phyloP scores from a whole-genome alignment of 331 rosid genomes.

The Dryas integrifolia region DNA sequence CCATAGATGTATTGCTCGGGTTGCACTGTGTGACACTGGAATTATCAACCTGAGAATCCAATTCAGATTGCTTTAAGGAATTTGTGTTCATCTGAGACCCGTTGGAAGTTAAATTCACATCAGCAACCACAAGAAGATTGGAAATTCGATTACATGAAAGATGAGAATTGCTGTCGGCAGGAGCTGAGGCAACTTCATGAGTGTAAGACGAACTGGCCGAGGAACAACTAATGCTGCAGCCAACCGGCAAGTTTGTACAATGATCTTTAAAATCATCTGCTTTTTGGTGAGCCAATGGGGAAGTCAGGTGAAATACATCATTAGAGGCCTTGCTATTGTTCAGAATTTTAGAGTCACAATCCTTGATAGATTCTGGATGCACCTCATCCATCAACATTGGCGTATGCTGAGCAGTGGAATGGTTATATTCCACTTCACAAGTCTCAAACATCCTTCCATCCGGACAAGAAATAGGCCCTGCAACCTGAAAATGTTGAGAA shows the following conservation, averaged over 20 bases:
- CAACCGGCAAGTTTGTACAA: slow-evolving; percentile 20
- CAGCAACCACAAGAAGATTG: slow-evolving; percentile 18
- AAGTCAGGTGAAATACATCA: slow-evolving; percentile 26
- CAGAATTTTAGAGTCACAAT: slow-evolving; percentile 21
- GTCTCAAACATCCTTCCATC: slow-evolving; percentile 20
- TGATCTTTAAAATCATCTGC: slow-evolving; percentile 29
- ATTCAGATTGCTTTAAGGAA: slow-evolving; percentile 33
- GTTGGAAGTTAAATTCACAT: background rate
- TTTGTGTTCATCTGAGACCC: background rate
- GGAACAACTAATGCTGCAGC: slow-evolving; percentile 17
- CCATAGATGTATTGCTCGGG: slow-evolving; percentile 35
- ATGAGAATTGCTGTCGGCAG: slow-evolving; percentile 6
- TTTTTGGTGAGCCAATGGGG: slow-evolving; percentile 8
- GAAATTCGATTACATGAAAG: slow-evolving; percentile 28
- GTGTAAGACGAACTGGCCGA: slow-evolving; percentile 23
- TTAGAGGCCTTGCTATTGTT: slow-evolving; percentile 20
- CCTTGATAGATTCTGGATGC: slow-evolving; percentile 17
- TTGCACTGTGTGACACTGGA: slow-evolving; percentile 24
- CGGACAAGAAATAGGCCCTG: background rate
- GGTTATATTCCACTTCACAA: slow-evolving; percentile 22
- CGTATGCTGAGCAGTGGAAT: slow-evolving; percentile 22
- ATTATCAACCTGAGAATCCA: slow-evolving; percentile 21
- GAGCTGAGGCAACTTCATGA: slow-evolving; percentile 26
- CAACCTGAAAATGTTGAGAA: slow-evolving; percentile 16
- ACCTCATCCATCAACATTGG: slow-evolving; percentile 17